phyloP scores from a whole-genome alignment of 495 filamentous ascomycete species.

The Daldinia bambusicola region DNA sequence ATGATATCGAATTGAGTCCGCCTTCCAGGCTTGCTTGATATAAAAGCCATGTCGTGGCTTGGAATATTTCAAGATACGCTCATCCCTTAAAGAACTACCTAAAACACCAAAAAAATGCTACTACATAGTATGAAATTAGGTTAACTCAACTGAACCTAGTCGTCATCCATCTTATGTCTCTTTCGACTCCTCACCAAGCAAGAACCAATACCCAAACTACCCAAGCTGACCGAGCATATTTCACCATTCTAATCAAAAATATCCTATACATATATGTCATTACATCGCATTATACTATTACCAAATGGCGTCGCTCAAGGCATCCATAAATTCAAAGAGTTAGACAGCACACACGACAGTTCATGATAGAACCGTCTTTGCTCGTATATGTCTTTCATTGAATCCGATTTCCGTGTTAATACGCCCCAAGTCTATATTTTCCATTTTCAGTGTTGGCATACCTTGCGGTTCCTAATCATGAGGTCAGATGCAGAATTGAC shows the following conservation, averaged over 20 bases:
- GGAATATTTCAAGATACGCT: no score
- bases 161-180: no score
- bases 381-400: neutral
- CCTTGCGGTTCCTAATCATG: slow-evolving; percentile 29
- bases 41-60: no score
- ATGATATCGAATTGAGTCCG: no score
- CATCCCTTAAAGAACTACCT: no score
- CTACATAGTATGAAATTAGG: no score
- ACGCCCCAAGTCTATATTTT: slow-evolving; percentile 40
- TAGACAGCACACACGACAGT: neutral
- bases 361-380: neutral
- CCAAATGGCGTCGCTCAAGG: neutral
- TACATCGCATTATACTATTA: slow-evolving; percentile 5
- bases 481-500: slow-evolving; percentile 32
- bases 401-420: slow-evolving; percentile 19
- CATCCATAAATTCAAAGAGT: slow-evolving; percentile 9
- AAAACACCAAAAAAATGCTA: no score
- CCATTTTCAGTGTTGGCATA: slow-evolving; percentile 20
- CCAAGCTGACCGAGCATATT: neutral
- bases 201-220: no score
- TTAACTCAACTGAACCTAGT: no score
- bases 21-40: no score
- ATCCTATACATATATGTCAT: neutral
- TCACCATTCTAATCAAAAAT: neutral
- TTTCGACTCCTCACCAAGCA: no score